Percentiles rank a stretch among this genome's conserved stretches.
These are phyloP conservation scores for Porpolomopsis calyptriformis DNA, from an alignment of 768 basidiomycete genomes.

Conservation along the genomic window DNA sequence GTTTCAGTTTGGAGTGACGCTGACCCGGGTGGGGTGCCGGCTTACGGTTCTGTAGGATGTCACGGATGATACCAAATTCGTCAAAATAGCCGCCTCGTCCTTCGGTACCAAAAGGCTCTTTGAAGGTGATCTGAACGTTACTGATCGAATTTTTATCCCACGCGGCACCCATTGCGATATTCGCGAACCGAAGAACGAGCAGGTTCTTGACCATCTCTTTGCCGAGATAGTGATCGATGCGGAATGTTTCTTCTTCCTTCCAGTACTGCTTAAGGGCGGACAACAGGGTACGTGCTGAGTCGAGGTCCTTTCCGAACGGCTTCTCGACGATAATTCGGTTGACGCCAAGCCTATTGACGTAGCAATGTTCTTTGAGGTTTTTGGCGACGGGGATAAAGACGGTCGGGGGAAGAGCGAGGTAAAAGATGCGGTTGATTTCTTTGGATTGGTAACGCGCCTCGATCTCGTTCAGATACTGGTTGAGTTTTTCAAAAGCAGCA, in stretches of 20 bases:
- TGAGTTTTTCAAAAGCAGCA: conserved; percentile 66
- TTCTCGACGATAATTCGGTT: conserved; percentile 97
- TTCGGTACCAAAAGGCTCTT: conserved; percentile 98
- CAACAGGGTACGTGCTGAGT: conserved; percentile 73
- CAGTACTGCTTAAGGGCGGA: conserved; percentile 74
- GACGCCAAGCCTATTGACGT: conserved; percentile 52
- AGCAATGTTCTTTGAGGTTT: conserved; percentile 75
- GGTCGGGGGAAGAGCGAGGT: conserved; percentile 93
- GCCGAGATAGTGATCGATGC: conserved; percentile 98
- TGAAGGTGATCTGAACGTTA: conserved; percentile 99
- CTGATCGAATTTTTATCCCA: conserved; percentile 96
- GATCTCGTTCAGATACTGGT: conserved; percentile 64
- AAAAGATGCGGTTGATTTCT: conserved; percentile 79
- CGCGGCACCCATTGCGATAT: conserved; percentile 74
- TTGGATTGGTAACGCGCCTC: conserved; percentile 59
- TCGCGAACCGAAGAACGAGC: conserved; percentile 91
- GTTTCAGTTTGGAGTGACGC: conserved; percentile 12
- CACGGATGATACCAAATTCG: conserved; percentile 98
- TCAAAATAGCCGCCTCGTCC: conserved; percentile 99
- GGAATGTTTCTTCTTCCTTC: conserved; percentile 96
- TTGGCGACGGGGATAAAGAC: conserved; percentile 88
- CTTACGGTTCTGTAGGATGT: conserved; percentile 96
- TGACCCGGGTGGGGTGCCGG: conserved; percentile 15
- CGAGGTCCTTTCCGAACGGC: conserved; percentile 92
- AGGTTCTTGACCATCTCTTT: conserved; percentile 99